A percentile compares a stretch with the other conserved stretches of the same genome.
These are phyloP conservation scores for Stemphylium vesicarium DNA, from an alignment of 2,329 filamentous ascomycete species.

Conservation along the genomic window DNA sequence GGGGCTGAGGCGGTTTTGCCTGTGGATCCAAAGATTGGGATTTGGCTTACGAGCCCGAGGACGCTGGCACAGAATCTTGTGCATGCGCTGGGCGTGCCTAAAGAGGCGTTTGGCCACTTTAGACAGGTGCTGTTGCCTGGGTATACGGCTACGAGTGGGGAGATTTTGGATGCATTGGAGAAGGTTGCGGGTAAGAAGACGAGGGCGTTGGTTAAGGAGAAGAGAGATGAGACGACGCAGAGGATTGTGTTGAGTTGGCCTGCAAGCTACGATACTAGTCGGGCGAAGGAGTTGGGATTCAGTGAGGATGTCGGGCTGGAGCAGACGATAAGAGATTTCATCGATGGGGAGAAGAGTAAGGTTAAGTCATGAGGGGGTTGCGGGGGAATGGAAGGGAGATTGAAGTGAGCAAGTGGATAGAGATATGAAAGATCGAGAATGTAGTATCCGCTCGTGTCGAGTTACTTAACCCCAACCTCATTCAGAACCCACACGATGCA, in stretches of 20 bases:
- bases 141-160: constrained; percentile 60
- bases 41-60: constrained; percentile 64
- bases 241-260: constrained; percentile 65
- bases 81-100: constrained; percentile 58
- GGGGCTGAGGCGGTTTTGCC: constrained; percentile 61
- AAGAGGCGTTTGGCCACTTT: constrained; percentile 59
- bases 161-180: constrained; percentile 63
- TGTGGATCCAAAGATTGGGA: constrained; percentile 58
- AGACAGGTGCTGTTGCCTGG: constrained; percentile 62
- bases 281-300: constrained; percentile 62
- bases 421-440: background rate
- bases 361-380: background rate
- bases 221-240: constrained; percentile 58
- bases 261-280: constrained; percentile 61
- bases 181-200: constrained; percentile 62
- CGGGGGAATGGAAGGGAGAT: no score
- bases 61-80: constrained; percentile 62
- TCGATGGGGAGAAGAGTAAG: constrained; percentile 35
- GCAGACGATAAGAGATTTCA: constrained; percentile 55
- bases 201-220: constrained; percentile 58
- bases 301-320: constrained; percentile 56
- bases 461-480: no score
- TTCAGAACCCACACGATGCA: background rate
- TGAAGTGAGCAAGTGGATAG: background rate
- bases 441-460: background rate